Percentiles rank a stretch among this genome's conserved stretches.
Conservation (phyloP, 192 early-diverging fungal genomes). For the Backusella macrospora region DNA sequence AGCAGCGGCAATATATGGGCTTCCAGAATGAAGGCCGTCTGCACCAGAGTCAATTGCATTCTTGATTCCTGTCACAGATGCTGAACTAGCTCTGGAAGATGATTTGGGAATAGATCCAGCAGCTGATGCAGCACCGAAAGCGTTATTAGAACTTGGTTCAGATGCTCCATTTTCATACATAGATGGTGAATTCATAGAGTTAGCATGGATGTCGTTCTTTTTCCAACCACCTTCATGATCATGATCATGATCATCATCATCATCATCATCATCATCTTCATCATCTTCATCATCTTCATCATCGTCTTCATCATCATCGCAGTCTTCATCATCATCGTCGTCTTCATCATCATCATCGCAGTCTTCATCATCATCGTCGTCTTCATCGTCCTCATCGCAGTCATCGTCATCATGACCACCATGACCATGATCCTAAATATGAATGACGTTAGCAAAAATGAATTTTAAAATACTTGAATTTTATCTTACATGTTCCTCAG, state of each 20-base stretch:
- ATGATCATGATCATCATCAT: neutral
- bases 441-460: neutral
- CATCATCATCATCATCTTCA: neutral
- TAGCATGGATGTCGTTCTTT: neutral
- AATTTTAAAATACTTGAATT: neutral
- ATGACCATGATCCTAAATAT: neutral
- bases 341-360: neutral
- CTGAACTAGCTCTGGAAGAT: neutral
- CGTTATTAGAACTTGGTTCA: neutral
- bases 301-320: neutral
- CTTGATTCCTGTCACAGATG: neutral
- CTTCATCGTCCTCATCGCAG: neutral
- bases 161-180: neutral
- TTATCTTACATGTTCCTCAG: neutral
- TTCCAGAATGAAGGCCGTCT: neutral
- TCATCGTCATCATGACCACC: neutral
- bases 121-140: neutral
- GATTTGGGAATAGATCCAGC: neutral
- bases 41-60: neutral
- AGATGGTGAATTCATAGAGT: neutral
- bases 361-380: neutral
- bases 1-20: neutral
- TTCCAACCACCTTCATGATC: neutral
- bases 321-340: neutral
- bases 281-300: neutral